Evolutionary conservation across 371 early-diverging fungal genomes (phyloP), one percentile per base, ranked within the genome.

Genomic region (Funneliformis caledonium): DNA sequence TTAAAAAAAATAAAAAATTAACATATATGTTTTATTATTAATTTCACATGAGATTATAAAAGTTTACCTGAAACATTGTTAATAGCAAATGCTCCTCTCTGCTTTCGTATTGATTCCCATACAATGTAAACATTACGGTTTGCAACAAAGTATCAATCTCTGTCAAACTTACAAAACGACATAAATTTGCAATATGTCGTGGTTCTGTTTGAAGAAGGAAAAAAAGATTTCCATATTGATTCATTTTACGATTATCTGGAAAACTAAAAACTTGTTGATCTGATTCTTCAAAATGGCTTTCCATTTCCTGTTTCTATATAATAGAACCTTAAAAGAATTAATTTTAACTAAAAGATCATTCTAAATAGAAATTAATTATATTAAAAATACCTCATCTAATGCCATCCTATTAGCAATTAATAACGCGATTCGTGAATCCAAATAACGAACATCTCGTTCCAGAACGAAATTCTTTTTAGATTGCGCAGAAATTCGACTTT

Each of bases 51-150:
- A 19, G 19, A 16, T 6, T n/a, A 62, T 52, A 65, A 68, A 31
- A 16, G 65, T 45, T 37, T 22, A 95, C 94, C 91, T 97, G 97
- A 85, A 98, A 97, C 97, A 98, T 96, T 26, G 96, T 96, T 81
- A 98, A 86, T 52, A 98, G 84, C 50, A 98, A 86, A 85, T 96
- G 95, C 86, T 98, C 98, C 88, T 98, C 97, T 52, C 97, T 91
- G 64, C 94, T 91, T 85, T 98, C 97, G 84, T 96, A 97, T 83
- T 97, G 97, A 86, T 97, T 97, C 45, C 97, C 97, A 81, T 95
- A 98, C 31, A 98, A 84, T 0, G 97, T 96, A 83, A 97, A 97
- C 97, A 97, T 97, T 81, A 97, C 96, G 1, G 96, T 96, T 84
- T 97, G 97, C 56, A 98, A 85, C 68, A 97, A 85, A 0, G 95